A percentile compares a stretch with the other conserved stretches of the same genome.
These are phyloP conservation scores for Auriscalpium microsporum DNA, from an alignment of 768 basidiomycete species.

Conservation along the genomic window DNA sequence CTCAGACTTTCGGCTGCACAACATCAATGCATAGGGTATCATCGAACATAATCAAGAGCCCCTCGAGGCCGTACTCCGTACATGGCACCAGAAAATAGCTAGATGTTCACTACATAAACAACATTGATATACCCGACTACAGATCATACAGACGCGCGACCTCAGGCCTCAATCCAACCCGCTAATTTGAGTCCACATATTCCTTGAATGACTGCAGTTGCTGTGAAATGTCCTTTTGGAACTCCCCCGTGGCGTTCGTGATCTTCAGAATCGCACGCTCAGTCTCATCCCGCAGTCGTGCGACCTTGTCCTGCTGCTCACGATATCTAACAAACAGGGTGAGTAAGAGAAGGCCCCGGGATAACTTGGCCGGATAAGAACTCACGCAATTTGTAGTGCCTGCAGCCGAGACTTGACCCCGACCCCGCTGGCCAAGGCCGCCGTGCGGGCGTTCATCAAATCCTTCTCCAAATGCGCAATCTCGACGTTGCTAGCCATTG, in stretches of 20 bases:
- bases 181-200: constrained; percentile 49
- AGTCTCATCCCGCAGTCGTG: constrained; percentile 69
- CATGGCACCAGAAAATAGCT: too few species aligned
- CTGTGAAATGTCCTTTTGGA: constrained; percentile 71
- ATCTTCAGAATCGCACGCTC: constrained; percentile 77
- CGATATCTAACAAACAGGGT: constrained; percentile 45
- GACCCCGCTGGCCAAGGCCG: constrained; percentile 73
- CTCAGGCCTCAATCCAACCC: not conserved
- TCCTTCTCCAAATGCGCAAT: constrained; percentile 62
- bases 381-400: constrained; percentile 68
- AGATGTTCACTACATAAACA: too few species aligned
- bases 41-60: too few species aligned
- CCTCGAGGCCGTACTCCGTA: too few species aligned
- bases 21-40: too few species aligned
- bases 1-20: too few species aligned
- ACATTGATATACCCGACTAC: too few species aligned
- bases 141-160: not conserved
- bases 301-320: constrained; percentile 71
- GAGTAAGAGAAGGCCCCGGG: constrained; percentile 1
- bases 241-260: constrained; percentile 73
- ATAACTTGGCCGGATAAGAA: constrained; percentile 9
- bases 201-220: constrained; percentile 61
- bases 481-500: constrained; percentile 55
- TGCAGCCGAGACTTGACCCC: constrained; percentile 74
- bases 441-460: constrained; percentile 63